Percentiles rank a stretch among this genome's conserved stretches.
phyloP scores from a whole-genome alignment of 306 rosid species.

The Nissolia schottii region DNA sequence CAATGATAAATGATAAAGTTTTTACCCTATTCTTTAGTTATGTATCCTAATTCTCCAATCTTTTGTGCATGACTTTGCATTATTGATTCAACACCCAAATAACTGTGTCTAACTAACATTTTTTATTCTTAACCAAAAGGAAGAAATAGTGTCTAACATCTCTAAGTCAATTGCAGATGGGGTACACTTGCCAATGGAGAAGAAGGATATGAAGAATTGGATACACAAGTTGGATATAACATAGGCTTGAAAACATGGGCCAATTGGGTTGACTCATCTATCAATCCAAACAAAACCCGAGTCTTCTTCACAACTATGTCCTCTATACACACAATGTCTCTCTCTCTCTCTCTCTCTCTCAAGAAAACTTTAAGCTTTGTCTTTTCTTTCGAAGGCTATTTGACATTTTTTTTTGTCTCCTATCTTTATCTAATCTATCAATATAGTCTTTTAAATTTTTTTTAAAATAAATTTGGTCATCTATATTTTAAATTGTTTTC shows the following conservation, averaged over 20 bases:
- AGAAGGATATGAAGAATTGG: constrained; percentile 72
- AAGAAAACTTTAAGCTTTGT: neutral
- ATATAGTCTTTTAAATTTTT: too few species aligned
- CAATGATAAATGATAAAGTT: too few species aligned
- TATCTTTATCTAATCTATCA: too few species aligned
- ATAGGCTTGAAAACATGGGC: constrained; percentile 81
- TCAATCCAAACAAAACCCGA: constrained; percentile 62
- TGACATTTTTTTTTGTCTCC: too few species aligned
- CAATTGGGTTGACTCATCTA: constrained; percentile 74
- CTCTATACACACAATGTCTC: constrained; percentile 70
- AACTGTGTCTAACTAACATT: too few species aligned
- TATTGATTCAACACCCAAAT: neutral
- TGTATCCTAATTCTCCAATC: too few species aligned
- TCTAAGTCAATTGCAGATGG: constrained; percentile 46
- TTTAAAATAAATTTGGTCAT: too few species aligned
- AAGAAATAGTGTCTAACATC: neutral
- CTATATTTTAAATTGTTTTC: too few species aligned
- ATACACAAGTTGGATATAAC: constrained; percentile 58
- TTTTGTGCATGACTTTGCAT: too few species aligned
- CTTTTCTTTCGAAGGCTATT: too few species aligned
- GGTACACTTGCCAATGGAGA: constrained; percentile 78
- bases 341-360: constrained; percentile 13
- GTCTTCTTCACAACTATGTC: constrained; percentile 86
- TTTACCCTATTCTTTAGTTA: too few species aligned
- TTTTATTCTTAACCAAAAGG: neutral